A percentile compares a stretch with the other conserved stretches of the same genome.
Evolutionary conservation across 2,329 filamentous ascomycete genomes (phyloP).

Genomic region (Botryotinia globosa): DNA sequence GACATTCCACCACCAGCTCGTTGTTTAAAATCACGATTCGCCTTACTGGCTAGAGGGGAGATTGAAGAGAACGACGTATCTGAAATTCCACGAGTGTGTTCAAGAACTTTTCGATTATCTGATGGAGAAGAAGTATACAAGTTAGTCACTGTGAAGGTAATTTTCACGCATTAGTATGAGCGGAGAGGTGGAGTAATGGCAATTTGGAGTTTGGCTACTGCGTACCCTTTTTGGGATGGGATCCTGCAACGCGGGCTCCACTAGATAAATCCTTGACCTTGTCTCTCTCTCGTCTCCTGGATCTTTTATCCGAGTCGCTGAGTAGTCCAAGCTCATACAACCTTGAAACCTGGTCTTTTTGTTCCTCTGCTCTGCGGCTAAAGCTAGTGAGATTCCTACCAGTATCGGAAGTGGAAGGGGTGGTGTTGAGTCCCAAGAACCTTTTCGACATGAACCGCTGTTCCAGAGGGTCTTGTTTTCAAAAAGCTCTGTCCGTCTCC

Average conservation of each 20-base stretch:
- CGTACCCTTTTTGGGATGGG: slow-evolving; percentile 35
- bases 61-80: slow-evolving; percentile 19
- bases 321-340: slow-evolving; percentile 39
- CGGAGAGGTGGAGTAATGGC: slow-evolving; percentile 26
- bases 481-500: neutral
- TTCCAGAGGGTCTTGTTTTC: slow-evolving; percentile 1
- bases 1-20: slow-evolving; percentile 48
- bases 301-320: slow-evolving; percentile 33
- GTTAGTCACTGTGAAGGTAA: slow-evolving; percentile 23
- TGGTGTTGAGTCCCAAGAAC: slow-evolving; percentile 25
- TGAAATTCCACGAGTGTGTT: slow-evolving; percentile 21
- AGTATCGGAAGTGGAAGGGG: slow-evolving; percentile 8
- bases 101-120: slow-evolving; percentile 22
- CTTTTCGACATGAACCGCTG: slow-evolving; percentile 34
- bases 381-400: slow-evolving; percentile 16
- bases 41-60: slow-evolving; percentile 24
- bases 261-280: slow-evolving; percentile 30
- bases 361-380: slow-evolving; percentile 23
- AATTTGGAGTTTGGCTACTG: slow-evolving; percentile 27
- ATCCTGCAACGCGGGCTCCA: slow-evolving; percentile 36
- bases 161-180: slow-evolving; percentile 18
- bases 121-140: slow-evolving; percentile 14
- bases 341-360: slow-evolving; percentile 34
- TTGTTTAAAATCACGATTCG: slow-evolving; percentile 30
- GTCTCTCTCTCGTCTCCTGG: slow-evolving; percentile 34